Base-by-base conservation (phyloP, 2,329 filamentous ascomycete genomes). In the Penicillium brevicompactum region DNA sequence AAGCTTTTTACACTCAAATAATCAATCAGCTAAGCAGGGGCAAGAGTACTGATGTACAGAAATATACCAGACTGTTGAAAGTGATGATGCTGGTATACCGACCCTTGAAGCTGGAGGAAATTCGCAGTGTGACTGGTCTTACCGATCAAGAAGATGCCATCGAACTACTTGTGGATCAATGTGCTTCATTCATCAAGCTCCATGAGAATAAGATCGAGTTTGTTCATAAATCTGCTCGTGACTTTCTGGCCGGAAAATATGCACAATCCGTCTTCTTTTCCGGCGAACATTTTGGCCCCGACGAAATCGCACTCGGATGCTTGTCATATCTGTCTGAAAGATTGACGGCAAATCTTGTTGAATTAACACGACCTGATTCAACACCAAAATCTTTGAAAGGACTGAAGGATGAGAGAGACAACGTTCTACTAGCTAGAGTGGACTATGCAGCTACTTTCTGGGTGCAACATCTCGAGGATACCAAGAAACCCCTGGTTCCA, bases 171-270 rank as follows among this genome's bases (percentile, higher is more conserved):
- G 55, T 61, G n/a, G 38, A 55, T 58, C 42, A 42, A 5, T 69
- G 64, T 58, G 59, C 65, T 50, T 69, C 67, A 46, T 65, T 70
- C 8, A 27, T 70, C 16, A 57, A 50, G 21, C 55, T 59, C 37
- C 61, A 56, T 45, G 61, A 37, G 46, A 53, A 49, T 46, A 46
- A 44, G 9, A 61, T 70, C 38, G 61, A 68, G 30, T 70, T 69
- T 50, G 57, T 68, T 56, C 66, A 70, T 53, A 60, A 69, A 51
- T 69, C 67, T 21, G 61, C 62, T 54, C 58, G 63, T 58, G 67
- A 70, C 38, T 68, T 63, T 46, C 46, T 70, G 31, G 56, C 61
- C 2, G 37, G 32, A 16, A 51, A 47, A 16, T 43, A 41, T 31
- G 56, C 55, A 40, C 40, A 54, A 45, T 46, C 57, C 46, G 58